Evolutionary conservation across 768 basidiomycete genomes (phyloP).

Genomic region (Boletus reticuloceps): DNA sequence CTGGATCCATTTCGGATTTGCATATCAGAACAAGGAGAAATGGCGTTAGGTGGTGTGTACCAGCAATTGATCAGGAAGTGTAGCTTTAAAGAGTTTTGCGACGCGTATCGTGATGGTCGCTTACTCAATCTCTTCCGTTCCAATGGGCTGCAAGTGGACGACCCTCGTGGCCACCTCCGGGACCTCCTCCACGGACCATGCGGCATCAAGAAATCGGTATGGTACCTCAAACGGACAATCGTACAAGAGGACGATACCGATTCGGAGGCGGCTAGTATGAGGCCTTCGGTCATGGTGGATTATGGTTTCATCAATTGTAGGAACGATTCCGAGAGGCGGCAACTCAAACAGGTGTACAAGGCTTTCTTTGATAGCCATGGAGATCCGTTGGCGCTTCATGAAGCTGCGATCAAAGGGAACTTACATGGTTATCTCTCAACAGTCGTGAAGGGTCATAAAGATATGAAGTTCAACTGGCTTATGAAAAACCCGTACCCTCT

Average conservation of each 20-base stretch:
- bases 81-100: slow-evolving; percentile 2
- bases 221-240: not conserved
- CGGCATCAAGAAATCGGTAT: not conserved
- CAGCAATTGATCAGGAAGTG: not conserved
- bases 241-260: not conserved
- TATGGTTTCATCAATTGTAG: slow-evolving; percentile 3
- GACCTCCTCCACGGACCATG: not conserved
- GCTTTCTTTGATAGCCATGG: not conserved
- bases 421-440: not conserved
- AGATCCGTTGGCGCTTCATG: not conserved
- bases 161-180: not conserved
- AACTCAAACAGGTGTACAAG: not conserved
- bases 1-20: slow-evolving; percentile 3
- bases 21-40: not conserved
- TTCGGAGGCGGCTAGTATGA: not conserved
- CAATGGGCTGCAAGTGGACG: not conserved
- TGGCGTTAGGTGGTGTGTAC: not conserved
- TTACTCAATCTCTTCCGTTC: not conserved
- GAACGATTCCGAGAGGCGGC: not conserved
- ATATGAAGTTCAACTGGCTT: not conserved
- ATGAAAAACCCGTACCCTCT: not conserved
- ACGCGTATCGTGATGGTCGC: not conserved
- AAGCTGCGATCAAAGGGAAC: no score
- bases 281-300: not conserved
- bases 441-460: not conserved